These are phyloP conservation scores for Coemansia reversa DNA, from an alignment of 192 early-diverging fungal species.

Conservation along the genomic window DNA sequence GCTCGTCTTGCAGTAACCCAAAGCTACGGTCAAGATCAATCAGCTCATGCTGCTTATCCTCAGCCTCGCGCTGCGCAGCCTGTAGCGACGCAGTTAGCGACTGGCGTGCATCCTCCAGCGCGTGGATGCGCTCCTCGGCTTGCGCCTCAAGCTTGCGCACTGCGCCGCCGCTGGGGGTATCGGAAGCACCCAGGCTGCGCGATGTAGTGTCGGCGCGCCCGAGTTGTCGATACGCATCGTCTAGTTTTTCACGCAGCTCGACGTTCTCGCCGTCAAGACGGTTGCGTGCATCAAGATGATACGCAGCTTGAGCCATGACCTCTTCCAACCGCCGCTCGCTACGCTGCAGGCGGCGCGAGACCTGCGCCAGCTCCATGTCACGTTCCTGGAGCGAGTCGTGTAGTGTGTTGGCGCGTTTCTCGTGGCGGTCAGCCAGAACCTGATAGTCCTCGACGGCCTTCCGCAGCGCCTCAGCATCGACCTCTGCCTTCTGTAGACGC, in stretches of 20 bases:
- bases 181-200: slow-evolving; percentile 49
- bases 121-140: slow-evolving; percentile 70
- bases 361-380: slow-evolving; percentile 59
- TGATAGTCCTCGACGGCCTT: slow-evolving; percentile 59
- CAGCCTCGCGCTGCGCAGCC: slow-evolving; percentile 72
- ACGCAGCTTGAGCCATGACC: slow-evolving; percentile 66
- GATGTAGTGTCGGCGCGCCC: slow-evolving; percentile 59
- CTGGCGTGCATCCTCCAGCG: slow-evolving; percentile 77
- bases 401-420: slow-evolving; percentile 65
- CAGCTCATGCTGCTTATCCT: slow-evolving; percentile 71
- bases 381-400: slow-evolving; percentile 64
- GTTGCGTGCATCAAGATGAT: slow-evolving; percentile 65
- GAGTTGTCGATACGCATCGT: slow-evolving; percentile 55
- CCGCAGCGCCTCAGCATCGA: slow-evolving; percentile 59
- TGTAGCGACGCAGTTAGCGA: slow-evolving; percentile 77
- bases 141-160: slow-evolving; percentile 56
- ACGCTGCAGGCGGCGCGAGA: slow-evolving; percentile 63
- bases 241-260: slow-evolving; percentile 63
- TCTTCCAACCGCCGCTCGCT: slow-evolving; percentile 69
- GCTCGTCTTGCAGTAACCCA: slow-evolving; percentile 49
- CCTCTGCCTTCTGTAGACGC: slow-evolving; percentile 59
- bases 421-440: slow-evolving; percentile 67
- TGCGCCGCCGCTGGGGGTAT: slow-evolving; percentile 8
- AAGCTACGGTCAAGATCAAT: slow-evolving; percentile 55
- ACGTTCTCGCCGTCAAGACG: slow-evolving; percentile 61